Evolutionary conservation across 345 rosid species (phyloP), one percentile per base, ranked within the genome.

Genomic region (Cardamine resedifolia): DNA sequence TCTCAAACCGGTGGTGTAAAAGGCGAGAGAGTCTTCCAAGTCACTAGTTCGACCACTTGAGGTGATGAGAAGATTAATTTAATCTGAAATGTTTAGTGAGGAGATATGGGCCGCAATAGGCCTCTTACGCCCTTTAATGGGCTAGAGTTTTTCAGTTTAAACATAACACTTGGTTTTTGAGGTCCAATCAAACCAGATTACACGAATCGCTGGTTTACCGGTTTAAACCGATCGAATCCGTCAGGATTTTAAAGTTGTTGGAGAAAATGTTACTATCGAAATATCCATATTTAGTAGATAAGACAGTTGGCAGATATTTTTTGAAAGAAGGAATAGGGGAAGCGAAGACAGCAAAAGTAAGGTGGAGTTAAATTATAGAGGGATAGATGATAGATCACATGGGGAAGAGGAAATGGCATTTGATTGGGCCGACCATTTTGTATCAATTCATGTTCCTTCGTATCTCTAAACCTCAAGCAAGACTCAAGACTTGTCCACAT

Each of bases 341-440:
- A 64, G 48, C 64, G 36, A 55, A 51, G 48, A 72, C 70, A 72
- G 49, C 70, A 64, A 72, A 72, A 55, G 56, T 45, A 45, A 56
- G 50, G 50, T 56, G 70, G 30, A 18, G 51, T 18, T 18, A 19
- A 18, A n/a, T n/a, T 18, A 38, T 39, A 33, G 24, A 53, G 19
- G 48, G 20, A 34, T n/a, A n/a, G n/a, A n/a, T n/a, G n/a, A n/a
- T n/a, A n/a, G 18, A 34, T 65, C 77, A 73, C 77, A 50, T 73
- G 65, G 77, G 70, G 19, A 47, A 39, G 43, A 30, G 21, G 24
- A 36, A 39, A 55, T 48, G 24, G 20, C 19, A 39, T 68, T 3
- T 75, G 30, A 75, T 75, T 75, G 69, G 74, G 52, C 78, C 69
- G 74, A 68, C 74, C 5, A 68, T 15, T 68, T 74, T 4, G 27